Evolutionary conservation across 2,329 filamentous ascomycete genomes (phyloP).

Genomic region (Alternaria panax): DNA sequence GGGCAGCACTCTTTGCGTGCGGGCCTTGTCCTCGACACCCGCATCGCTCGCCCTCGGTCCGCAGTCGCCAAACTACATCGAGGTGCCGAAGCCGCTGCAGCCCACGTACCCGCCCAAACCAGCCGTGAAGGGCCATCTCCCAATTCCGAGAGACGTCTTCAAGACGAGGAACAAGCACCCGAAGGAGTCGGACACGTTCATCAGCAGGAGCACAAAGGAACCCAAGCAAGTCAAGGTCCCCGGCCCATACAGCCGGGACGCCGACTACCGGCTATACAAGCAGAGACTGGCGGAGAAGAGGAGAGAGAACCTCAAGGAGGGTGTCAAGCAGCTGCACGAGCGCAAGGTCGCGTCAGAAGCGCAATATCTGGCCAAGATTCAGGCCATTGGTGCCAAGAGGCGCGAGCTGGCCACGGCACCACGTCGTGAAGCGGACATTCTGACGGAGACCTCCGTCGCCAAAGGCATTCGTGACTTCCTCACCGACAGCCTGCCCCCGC

Average conservation of each 20-base stretch:
- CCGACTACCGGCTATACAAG: constrained; percentile 70
- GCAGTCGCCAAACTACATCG: constrained; percentile 87
- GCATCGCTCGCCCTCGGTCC: constrained; percentile 68
- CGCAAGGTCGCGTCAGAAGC: constrained; percentile 41
- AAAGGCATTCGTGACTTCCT: constrained; percentile 47
- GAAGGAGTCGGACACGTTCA: constrained; percentile 69
- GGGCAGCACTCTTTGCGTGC: constrained; percentile 18
- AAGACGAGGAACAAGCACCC: constrained; percentile 43
- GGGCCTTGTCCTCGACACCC: constrained; percentile 57
- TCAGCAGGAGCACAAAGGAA: constrained; percentile 65
- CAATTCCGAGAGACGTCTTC: constrained; percentile 84
- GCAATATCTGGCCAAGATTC: constrained; percentile 27
- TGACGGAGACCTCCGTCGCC: constrained; percentile 40
- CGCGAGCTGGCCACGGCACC: constrained; percentile 66
- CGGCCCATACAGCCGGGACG: constrained; percentile 48
- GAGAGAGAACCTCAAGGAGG: constrained; percentile 74
- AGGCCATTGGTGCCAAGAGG: constrained; percentile 54
- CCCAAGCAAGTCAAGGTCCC: constrained; percentile 55
- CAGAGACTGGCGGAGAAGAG: constrained; percentile 74
- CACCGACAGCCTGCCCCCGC: constrained; percentile 38
- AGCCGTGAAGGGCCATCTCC: constrained; percentile 77
- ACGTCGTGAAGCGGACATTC: constrained; percentile 68
- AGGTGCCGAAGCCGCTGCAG: constrained; percentile 79
- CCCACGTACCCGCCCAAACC: constrained; percentile 62
- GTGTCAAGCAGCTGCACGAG: constrained; percentile 72